A percentile compares a stretch with the other conserved stretches of the same genome.
Evolutionary conservation across 2,329 filamentous ascomycete species (phyloP).

Genomic region (Aspergillus pseudotamarii): DNA sequence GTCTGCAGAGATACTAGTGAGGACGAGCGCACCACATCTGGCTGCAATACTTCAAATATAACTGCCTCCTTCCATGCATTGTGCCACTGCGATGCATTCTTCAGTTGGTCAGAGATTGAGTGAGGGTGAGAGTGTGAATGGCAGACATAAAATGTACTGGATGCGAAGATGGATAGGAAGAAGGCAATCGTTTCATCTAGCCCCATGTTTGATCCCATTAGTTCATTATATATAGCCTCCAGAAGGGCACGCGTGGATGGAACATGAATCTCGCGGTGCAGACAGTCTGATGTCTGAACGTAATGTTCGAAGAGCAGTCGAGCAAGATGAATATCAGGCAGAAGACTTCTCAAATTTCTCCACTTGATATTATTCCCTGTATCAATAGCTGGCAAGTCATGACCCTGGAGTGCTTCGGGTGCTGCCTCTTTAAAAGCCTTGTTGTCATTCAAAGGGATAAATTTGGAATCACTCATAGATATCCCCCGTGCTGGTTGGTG

Average conservation of each 20-base stretch:
- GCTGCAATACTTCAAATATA: not conserved
- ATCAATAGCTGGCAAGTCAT: not conserved
- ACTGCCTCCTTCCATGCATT: not conserved
- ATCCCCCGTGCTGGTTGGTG: not conserved
- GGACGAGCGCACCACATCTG: not conserved
- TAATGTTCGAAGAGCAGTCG: not conserved
- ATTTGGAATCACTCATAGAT: not conserved
- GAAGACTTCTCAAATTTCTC: not conserved
- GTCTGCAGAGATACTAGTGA: conserved; percentile 1
- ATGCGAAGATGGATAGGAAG: not conserved
- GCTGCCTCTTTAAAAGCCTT: not conserved
- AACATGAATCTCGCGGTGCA: conserved; percentile 1
- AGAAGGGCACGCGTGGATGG: not conserved
- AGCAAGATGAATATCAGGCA: not conserved
- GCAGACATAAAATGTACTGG: not conserved
- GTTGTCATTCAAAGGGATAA: not conserved
- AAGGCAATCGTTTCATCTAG: not conserved
- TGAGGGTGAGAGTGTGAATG: not conserved
- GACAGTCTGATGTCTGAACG: not conserved
- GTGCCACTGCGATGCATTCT: not conserved
- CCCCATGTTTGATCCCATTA: not conserved
- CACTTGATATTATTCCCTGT: not conserved
- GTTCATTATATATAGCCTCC: not conserved
- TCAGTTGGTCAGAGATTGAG: not conserved
- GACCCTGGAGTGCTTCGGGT: not conserved